These are phyloP conservation scores for Tylopilus plumbeoviolaceoides DNA, from an alignment of 768 basidiomycete species.

Conservation along the genomic window DNA sequence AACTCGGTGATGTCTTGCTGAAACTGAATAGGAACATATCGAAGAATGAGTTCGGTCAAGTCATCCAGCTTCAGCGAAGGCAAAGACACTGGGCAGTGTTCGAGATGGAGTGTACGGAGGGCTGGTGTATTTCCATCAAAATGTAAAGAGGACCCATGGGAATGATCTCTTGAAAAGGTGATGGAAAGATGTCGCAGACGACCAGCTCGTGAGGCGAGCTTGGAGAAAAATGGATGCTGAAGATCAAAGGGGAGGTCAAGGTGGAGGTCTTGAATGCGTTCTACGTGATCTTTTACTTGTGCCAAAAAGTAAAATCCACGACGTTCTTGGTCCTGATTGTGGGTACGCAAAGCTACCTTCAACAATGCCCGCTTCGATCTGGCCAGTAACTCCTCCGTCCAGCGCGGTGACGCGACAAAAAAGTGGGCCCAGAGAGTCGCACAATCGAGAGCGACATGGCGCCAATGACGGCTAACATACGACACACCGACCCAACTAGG, in stretches of 20 bases:
- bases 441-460: slow-evolving; percentile 38
- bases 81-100: background rate
- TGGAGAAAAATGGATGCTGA: background rate
- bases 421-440: slow-evolving; percentile 38
- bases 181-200: background rate
- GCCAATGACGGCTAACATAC: slow-evolving; percentile 33
- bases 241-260: background rate
- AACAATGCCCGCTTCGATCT: slow-evolving; percentile 40
- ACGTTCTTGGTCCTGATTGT: background rate
- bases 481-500: slow-evolving; percentile 9
- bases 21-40: background rate
- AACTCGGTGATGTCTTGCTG: background rate
- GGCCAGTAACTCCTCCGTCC: slow-evolving; percentile 39
- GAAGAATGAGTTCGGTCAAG: background rate
- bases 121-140: background rate
- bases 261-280: background rate
- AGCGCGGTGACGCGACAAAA: slow-evolving; percentile 28
- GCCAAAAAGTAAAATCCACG: background rate
- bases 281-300: background rate
- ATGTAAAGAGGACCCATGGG: background rate
- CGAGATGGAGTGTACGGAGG: background rate
- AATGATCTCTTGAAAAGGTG: background rate
- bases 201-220: background rate
- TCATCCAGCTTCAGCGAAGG: background rate
- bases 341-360: background rate